These are phyloP conservation scores for Aeschynomene evenia DNA, from an alignment of 306 rosid genomes.

Conservation along the genomic window DNA sequence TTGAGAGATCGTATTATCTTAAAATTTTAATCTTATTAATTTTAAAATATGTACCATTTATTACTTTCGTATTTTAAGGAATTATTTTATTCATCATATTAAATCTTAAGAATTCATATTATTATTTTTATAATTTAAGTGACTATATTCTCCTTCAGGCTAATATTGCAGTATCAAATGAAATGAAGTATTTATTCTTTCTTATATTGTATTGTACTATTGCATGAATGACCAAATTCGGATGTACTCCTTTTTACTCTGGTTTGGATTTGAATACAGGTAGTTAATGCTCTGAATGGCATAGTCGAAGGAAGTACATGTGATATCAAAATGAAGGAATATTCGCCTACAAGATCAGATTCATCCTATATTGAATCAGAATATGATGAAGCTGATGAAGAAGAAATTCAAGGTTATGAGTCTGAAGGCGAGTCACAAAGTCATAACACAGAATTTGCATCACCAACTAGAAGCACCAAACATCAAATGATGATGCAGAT, in stretches of 20 bases:
- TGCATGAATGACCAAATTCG: background rate
- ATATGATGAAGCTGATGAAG: constrained; percentile 17
- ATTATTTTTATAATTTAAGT: too few species aligned
- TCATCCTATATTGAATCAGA: constrained; percentile 38
- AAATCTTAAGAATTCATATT: too few species aligned
- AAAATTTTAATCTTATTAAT: too few species aligned
- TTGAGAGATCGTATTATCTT: too few species aligned
- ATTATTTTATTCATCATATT: too few species aligned
- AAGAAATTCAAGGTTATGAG: constrained; percentile 25
- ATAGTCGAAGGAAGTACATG: constrained; percentile 46
- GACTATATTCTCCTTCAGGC: too few species aligned
- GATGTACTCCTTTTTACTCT: background rate
- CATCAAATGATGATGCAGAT: constrained; percentile 9
- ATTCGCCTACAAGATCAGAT: constrained; percentile 50
- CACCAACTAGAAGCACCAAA: background rate
- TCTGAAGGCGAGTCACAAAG: constrained; percentile 23
- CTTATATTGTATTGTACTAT: too few species aligned
- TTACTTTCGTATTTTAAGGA: too few species aligned
- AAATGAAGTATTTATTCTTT: too few species aligned
- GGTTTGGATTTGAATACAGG: constrained; percentile 37
- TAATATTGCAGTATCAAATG: too few species aligned
- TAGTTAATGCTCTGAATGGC: constrained; percentile 46
- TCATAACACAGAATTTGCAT: constrained; percentile 1
- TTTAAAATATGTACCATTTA: too few species aligned
- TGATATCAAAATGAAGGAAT: constrained; percentile 22